These are phyloP conservation scores for Wickerhamiella lipophila DNA, from an alignment of 805 yeast genomes.

Conservation along the genomic window DNA sequence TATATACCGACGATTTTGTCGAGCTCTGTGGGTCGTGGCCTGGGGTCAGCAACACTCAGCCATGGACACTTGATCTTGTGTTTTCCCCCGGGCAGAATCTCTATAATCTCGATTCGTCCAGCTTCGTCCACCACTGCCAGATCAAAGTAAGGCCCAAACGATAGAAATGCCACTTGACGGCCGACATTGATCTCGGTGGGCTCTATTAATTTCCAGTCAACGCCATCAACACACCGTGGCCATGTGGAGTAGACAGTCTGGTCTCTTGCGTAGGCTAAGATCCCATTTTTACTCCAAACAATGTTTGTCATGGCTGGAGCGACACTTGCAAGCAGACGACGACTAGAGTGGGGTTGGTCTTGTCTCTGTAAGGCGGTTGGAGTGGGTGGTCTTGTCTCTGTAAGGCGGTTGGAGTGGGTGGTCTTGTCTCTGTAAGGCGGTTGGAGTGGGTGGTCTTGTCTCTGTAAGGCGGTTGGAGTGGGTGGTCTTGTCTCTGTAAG, in stretches of 20 bases:
- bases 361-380: too few species aligned
- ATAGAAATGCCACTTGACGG: constrained; percentile 30
- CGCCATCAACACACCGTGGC: constrained; percentile 63
- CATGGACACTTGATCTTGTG: constrained; percentile 17
- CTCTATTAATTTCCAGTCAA: constrained; percentile 61
- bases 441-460: too few species aligned
- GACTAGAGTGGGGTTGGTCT: neutral
- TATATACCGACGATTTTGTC: constrained; percentile 38
- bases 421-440: too few species aligned
- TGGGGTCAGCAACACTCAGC: constrained; percentile 23
- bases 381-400: too few species aligned
- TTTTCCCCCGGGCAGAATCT: constrained; percentile 19
- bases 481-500: too few species aligned
- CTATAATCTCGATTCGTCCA: constrained; percentile 51
- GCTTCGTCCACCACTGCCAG: constrained; percentile 62
- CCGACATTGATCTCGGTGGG: constrained; percentile 33
- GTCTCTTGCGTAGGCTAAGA: constrained; percentile 51
- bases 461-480: too few species aligned
- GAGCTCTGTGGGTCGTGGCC: constrained; percentile 20
- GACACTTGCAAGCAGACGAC: neutral
- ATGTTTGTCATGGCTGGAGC: constrained; percentile 25
- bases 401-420: too few species aligned
- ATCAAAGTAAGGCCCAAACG: constrained; percentile 72
- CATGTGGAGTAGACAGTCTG: constrained; percentile 43
- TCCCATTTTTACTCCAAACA: constrained; percentile 77